Conservation (phyloP, 768 basidiomycete genomes). For the Melanogaster broomeanus region DNA sequence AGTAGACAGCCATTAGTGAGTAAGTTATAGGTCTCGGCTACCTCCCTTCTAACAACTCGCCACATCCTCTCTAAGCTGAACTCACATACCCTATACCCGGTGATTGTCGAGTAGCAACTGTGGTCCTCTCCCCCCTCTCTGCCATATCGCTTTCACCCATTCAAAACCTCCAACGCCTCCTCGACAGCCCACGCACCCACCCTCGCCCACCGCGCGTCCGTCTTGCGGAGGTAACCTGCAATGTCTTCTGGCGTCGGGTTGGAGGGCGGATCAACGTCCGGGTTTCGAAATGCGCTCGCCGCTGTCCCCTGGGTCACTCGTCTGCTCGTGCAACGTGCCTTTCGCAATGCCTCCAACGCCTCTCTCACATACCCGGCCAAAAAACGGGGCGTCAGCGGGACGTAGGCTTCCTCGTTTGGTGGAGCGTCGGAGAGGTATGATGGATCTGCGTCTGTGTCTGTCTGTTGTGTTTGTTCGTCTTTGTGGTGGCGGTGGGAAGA, state of each 20-base stretch:
- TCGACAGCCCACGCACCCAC: conserved; percentile 65
- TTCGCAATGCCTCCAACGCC: conserved; percentile 42
- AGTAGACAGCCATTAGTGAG: background rate
- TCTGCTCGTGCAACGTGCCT: background rate
- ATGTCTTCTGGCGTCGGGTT: conserved; percentile 47
- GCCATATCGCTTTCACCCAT: background rate
- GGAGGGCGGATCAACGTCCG: conserved; percentile 1
- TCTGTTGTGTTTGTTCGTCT: background rate
- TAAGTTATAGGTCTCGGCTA: background rate
- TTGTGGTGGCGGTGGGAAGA: conserved; percentile 29
- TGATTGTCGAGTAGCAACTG: background rate
- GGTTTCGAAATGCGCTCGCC: background rate
- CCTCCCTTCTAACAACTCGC: background rate
- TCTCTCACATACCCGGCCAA: conserved; percentile 49
- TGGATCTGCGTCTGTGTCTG: conserved; percentile 38
- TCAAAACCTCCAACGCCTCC: conserved; percentile 52
- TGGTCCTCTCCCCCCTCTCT: too few species aligned
- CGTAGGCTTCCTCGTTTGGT: conserved; percentile 58
- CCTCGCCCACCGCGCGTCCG: conserved; percentile 66
- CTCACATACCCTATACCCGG: background rate
- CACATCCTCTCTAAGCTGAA: background rate
- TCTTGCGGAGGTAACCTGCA: conserved; percentile 42
- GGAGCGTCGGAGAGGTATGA: conserved; percentile 62
- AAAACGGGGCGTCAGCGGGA: conserved; percentile 56
- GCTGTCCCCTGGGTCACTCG: conserved; percentile 3